Base-by-base conservation (phyloP, 2,329 filamentous ascomycete genomes). In the Fusarium illudens region DNA sequence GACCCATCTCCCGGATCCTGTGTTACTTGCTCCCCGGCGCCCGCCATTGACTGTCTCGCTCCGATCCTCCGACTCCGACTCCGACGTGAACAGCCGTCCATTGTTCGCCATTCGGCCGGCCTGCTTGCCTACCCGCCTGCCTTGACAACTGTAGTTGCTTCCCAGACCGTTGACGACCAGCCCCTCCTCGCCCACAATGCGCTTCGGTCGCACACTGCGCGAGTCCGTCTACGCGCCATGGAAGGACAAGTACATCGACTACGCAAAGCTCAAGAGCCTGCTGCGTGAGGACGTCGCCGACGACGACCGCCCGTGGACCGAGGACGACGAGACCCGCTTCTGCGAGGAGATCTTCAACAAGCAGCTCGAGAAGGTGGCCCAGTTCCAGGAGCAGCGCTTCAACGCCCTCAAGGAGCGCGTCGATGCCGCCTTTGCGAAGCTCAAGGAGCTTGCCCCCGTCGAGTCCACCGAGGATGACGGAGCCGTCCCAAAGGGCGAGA, bases 211-310 rank as follows among this genome's bases (percentile, higher is more conserved):
- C 82, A 97, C 93, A 53, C 87, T 99, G 64, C 89, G 90, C 75
- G 87, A 89, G 75, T 90, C 92, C 62, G 84, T 92, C 73, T 96
- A 98, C 79, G 82, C 87, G 72, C 93, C 94, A 76, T 99, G 95
- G 95, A 92, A 91, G 79, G 92, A 91, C 78, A 87, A 96, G 76
- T 98, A 99, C 84, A 93, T 99, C 77, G 94, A 98, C 83, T 99
- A 99, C 80, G 83, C 87, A 73, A 97, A 95, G 86, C 89, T 99
- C 70, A 98, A 98, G 86, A 86, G 86, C 75, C 86, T 99, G 62
- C 84, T 99, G 64, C 91, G 93, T 68, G 96, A 98, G 79, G 89
- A 93, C 77, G 83, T 79, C 62, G 85, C 85, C 25, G 85, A 89
- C 50, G 89, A 91, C 20, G 89, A 90, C 58, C 66, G 61, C 22